Conservation (phyloP, 306 rosid species). For the Begonia loranthoides region DNA sequence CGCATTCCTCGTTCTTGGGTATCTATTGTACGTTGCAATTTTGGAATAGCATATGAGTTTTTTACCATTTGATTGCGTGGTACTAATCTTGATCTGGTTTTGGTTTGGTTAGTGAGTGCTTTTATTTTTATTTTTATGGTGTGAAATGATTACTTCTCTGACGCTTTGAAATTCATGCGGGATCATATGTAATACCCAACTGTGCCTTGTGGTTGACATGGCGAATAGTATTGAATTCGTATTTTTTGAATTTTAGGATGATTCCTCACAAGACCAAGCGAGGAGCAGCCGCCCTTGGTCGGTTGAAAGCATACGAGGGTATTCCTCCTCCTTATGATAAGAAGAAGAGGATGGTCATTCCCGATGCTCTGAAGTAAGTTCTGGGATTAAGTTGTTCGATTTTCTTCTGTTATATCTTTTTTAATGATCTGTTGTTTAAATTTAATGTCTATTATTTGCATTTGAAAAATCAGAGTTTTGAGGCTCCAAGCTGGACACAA, state of each 20-base stretch:
- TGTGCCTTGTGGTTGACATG: too few relatives aligned
- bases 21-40: too few relatives aligned
- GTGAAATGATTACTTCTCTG: too few relatives aligned
- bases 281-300: constrained; percentile 53
- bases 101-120: too few relatives aligned
- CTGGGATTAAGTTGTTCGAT: not conserved
- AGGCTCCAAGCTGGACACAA: constrained; percentile 78
- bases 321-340: constrained; percentile 54
- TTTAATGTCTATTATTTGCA: not conserved
- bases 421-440: not conserved
- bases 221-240: not conserved
- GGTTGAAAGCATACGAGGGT: constrained; percentile 48
- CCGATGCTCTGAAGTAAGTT: constrained; percentile 56
- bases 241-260: constrained; percentile 19
- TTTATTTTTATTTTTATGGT: too few relatives aligned
- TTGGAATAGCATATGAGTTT: too few relatives aligned
- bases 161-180: too few relatives aligned
- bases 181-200: too few relatives aligned
- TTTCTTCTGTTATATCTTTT: not conserved
- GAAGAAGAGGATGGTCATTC: constrained; percentile 47
- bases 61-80: too few relatives aligned
- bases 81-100: too few relatives aligned
- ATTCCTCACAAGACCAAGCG: constrained; percentile 57
- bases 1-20: too few relatives aligned
- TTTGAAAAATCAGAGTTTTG: constrained; percentile 35